Evolutionary conservation across 805 yeast species (phyloP), one percentile per base, ranked within the genome.

Genomic region (Metschnikowia noctiluminum): DNA sequence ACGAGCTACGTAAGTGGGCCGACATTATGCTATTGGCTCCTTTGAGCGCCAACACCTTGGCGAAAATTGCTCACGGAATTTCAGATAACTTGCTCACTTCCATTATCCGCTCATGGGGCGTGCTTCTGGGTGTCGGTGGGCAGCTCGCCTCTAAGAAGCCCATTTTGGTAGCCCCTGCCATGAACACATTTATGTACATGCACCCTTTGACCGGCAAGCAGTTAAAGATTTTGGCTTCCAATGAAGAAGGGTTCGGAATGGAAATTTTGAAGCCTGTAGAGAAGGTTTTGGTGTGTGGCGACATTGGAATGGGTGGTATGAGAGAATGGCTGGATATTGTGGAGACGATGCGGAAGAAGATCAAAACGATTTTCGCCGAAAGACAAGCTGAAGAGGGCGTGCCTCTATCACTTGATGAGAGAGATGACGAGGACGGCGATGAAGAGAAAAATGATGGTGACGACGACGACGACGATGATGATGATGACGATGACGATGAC

Each of bases 261-360:
- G 77, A 73, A 49, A 59, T 73, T 11, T 63, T 73, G 53, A 72
- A 71, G 50, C 78, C 78, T 13, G 77, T 73, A 9, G 78, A 73
- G 46, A 73, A 73, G 54, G 76, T 73, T 1, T 63, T 73, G 51
- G 71, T 73, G 7, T 73, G 78, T 60, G 78, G 78, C 6, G 78
- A 73, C 53, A 73, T 73, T 41, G 78, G 78, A 1, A 73, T 73
- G 77, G 78, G 78, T 6, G 78, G 78, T 7, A 73, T 73, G 78
- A 59, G 77, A 44, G 78, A 73, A 59, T 73, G 78, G 78, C 62
- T 57, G 51, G 78, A 73, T 32, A 60, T 73, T 27, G 78, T 73
- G 26, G 77, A 73, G 49, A 71, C 69, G 14, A 56, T 73, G 44
- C 62, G 76, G 45, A 63, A 71, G 38, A 63, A 66, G 45, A 66